phyloP scores from a whole-genome alignment of 2,329 filamentous ascomycete species.

The Colletotrichum kahawae region DNA sequence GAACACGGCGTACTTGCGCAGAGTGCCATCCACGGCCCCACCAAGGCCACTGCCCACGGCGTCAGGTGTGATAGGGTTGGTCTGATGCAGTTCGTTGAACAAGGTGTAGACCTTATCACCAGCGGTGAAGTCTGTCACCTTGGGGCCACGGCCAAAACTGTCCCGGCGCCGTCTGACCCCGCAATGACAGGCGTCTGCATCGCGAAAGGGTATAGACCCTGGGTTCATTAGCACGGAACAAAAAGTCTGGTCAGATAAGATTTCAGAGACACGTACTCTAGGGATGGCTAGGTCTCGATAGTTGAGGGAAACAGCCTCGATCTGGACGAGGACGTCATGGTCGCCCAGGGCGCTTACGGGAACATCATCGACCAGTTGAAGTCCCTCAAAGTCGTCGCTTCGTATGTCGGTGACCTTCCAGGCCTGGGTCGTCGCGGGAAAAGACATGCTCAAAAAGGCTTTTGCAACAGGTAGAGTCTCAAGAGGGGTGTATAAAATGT shows the following conservation, averaged over 20 bases:
- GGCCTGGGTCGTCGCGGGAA: not conserved
- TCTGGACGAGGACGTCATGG: not conserved
- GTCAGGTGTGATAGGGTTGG: not conserved
- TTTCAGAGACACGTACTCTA: not conserved
- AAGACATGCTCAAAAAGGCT: rapidly evolving
- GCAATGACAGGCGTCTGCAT: not conserved
- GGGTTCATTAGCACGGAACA: not conserved
- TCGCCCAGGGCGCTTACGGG: not conserved
- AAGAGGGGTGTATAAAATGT: not conserved
- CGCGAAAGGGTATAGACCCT: not conserved
- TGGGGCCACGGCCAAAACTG: not conserved
- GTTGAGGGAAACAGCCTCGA: not conserved
- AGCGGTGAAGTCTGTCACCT: not conserved
- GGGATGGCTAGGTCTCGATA: not conserved
- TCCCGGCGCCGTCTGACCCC: not conserved
- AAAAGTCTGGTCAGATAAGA: rapidly evolving
- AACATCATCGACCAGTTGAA: not conserved
- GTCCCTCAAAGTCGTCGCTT: not conserved
- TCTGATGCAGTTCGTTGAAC: not conserved
- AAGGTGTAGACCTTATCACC: not conserved
- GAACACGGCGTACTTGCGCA: not conserved
- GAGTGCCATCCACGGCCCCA: not conserved
- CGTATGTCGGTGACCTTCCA: not conserved
- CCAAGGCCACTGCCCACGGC: not conserved
- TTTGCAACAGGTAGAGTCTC: not conserved